These are phyloP conservation scores for Conoideocrella luteorostrata DNA, from an alignment of 2,329 filamentous ascomycete species.

Conservation along the genomic window DNA sequence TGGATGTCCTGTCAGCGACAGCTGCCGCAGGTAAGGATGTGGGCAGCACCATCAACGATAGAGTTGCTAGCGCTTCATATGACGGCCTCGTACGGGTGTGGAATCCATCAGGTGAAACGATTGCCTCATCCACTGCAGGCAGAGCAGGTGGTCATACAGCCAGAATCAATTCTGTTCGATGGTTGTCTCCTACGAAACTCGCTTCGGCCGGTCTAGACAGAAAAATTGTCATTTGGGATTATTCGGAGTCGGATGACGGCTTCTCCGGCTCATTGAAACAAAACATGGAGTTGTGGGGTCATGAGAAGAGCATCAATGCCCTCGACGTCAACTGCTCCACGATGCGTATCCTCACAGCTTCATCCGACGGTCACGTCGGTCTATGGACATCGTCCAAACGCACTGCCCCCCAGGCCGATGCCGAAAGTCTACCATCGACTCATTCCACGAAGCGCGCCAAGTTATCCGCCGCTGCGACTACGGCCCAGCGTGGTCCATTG, in stretches of 20 bases:
- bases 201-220: slow-evolving; percentile 80
- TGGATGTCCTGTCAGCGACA: slow-evolving; percentile 70
- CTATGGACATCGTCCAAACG: slow-evolving; percentile 80
- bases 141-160: slow-evolving; percentile 67
- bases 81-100: slow-evolving; percentile 85
- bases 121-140: slow-evolving; percentile 66
- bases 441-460: slow-evolving; percentile 73
- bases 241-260: slow-evolving; percentile 58
- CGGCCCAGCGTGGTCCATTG: slow-evolving; percentile 73
- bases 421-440: slow-evolving; percentile 60
- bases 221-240: slow-evolving; percentile 86
- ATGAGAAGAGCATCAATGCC: slow-evolving; percentile 67
- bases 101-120: slow-evolving; percentile 79
- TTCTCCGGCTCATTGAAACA: slow-evolving; percentile 60
- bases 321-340: slow-evolving; percentile 68
- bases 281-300: slow-evolving; percentile 76
- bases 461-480: slow-evolving; percentile 35
- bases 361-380: slow-evolving; percentile 75
- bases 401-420: slow-evolving; percentile 66
- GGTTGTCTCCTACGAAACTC: slow-evolving; percentile 70
- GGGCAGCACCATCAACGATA: slow-evolving; percentile 26
- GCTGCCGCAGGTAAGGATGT: slow-evolving; percentile 51
- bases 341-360: slow-evolving; percentile 77
- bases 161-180: slow-evolving; percentile 76
- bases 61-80: slow-evolving; percentile 87